These are phyloP conservation scores for Camellia granthamiana DNA, from an alignment of 148 eudicot genomes.

Conservation along the genomic window DNA sequence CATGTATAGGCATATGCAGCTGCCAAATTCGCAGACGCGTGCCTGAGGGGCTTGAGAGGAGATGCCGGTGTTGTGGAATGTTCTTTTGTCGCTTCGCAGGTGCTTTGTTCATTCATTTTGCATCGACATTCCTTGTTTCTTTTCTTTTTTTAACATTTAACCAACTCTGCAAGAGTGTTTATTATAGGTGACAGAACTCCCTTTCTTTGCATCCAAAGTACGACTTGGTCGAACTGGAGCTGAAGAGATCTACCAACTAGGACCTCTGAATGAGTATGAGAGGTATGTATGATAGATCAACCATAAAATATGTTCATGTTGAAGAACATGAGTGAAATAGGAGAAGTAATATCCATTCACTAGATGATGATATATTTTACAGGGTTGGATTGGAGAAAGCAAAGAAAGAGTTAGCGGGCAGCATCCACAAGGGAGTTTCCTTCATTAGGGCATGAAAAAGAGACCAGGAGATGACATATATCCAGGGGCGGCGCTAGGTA, in stretches of 20 bases:
- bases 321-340: neutral
- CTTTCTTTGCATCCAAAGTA: constrained; percentile 50
- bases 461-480: neutral
- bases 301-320: neutral
- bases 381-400: constrained; percentile 87
- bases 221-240: constrained; percentile 49
- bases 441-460: constrained; percentile 52
- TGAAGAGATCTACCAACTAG: constrained; percentile 52
- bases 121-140: neutral
- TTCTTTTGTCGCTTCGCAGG: constrained; percentile 56
- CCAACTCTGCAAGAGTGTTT: neutral
- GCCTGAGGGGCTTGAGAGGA: constrained; percentile 87
- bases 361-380: constrained; percentile 1
- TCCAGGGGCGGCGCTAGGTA: neutral
- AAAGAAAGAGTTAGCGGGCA: constrained; percentile 68
- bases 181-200: constrained; percentile 47
- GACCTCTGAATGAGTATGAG: constrained; percentile 53
- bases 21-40: constrained; percentile 87
- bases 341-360: neutral
- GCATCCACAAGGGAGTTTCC: constrained; percentile 83
- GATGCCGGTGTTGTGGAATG: constrained; percentile 75
- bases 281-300: constrained; percentile 35
- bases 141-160: neutral
- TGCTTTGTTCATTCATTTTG: neutral
- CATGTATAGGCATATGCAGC: constrained; percentile 86